A percentile compares a stretch with the other conserved stretches of the same genome.
Conservation (phyloP, 2,329 filamentous ascomycete species). For the Blastomyces percursus region DNA sequence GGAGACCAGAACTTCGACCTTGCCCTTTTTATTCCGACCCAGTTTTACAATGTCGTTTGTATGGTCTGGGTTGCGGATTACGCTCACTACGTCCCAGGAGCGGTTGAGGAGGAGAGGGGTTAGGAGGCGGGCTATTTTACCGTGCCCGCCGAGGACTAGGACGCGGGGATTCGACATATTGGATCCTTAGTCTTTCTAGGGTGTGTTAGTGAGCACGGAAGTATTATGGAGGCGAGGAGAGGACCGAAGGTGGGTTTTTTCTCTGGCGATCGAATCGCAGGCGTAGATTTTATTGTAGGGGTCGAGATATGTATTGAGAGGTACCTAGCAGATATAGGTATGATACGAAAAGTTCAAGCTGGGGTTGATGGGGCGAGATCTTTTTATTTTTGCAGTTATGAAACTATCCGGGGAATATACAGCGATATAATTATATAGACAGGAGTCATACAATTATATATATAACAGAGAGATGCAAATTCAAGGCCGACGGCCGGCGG, state of each 20-base stretch:
- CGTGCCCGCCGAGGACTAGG: constrained; percentile 69
- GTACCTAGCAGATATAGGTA: not conserved
- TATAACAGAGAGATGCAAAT: not conserved
- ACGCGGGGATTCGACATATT: constrained; percentile 36
- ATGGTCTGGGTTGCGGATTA: constrained; percentile 65
- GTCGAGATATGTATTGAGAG: no score
- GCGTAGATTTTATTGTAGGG: no score
- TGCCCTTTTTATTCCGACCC: constrained; percentile 47
- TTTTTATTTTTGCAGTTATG: not conserved
- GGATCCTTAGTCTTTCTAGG: not conserved
- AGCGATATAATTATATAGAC: no score
- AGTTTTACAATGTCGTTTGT: constrained; percentile 52
- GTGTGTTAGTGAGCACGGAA: no score
- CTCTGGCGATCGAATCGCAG: no score
- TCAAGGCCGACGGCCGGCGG: not conserved
- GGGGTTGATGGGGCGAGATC: not conserved
- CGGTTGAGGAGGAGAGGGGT: constrained; percentile 65
- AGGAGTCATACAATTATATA: not conserved
- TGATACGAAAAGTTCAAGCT: not conserved
- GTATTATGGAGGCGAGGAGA: not conserved
- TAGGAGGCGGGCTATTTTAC: constrained; percentile 62
- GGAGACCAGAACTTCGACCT: constrained; percentile 56
- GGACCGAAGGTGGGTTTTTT: no score
- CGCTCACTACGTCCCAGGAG: constrained; percentile 65
- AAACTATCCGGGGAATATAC: no score